Evolutionary conservation across 2,329 filamentous ascomycete species (phyloP).

Genomic region (Gaeumannomyces tritici): DNA sequence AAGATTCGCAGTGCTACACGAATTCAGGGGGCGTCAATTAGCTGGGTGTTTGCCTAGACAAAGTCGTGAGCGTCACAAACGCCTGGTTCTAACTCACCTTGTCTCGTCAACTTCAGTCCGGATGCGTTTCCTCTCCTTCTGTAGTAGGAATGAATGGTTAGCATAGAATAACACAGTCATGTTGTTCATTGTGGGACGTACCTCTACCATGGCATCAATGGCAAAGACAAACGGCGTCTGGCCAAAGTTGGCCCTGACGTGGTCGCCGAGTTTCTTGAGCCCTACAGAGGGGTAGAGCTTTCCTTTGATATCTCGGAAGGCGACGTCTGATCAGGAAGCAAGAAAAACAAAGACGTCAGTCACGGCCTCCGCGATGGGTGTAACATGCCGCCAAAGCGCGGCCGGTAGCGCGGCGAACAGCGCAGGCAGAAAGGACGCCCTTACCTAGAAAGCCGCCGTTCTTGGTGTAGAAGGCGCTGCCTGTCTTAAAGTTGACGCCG

Average conservation of each 20-base stretch:
- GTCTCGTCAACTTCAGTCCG: conserved; percentile 48
- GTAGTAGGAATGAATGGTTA: not conserved
- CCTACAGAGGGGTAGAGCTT: conserved; percentile 59
- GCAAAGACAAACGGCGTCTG: conserved; percentile 78
- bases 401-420: not conserved
- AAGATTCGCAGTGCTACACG: conserved; percentile 44
- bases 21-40: not conserved
- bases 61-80: too few species aligned
- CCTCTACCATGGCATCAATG: conserved; percentile 78
- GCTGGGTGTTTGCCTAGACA: too few species aligned
- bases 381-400: not conserved
- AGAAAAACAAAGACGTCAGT: not conserved
- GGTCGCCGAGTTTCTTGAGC: conserved; percentile 55
- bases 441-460: conserved; percentile 49
- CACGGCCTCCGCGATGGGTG: not conserved
- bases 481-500: conserved; percentile 55
- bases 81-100: conserved; percentile 17
- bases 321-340: conserved; percentile 41
- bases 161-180: not conserved
- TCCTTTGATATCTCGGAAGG: conserved; percentile 54
- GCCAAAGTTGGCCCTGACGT: conserved; percentile 56
- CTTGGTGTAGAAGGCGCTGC: conserved; percentile 59
- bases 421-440: conserved; percentile 10
- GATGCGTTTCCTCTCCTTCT: conserved; percentile 53
- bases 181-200: conserved; percentile 29